Percentiles rank a stretch among this genome's conserved stretches.
Conservation (phyloP, 768 basidiomycete species). For the Hemileccinum rubropunctum region DNA sequence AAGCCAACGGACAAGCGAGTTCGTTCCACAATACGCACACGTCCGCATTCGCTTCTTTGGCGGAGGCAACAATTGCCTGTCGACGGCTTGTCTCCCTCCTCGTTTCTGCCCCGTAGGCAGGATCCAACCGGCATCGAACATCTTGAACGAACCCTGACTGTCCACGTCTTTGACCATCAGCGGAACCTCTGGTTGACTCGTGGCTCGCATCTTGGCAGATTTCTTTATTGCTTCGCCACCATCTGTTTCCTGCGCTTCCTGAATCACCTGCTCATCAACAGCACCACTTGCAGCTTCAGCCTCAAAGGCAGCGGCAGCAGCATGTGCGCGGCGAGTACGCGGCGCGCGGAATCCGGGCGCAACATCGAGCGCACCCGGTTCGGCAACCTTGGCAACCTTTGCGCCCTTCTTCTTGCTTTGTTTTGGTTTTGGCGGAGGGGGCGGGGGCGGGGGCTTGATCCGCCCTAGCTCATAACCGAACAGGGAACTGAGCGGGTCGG, state of each 20-base stretch:
- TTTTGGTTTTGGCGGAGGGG: conserved; percentile 45
- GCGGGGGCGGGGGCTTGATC: conserved; percentile 59
- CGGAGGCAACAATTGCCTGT: conserved; percentile 45
- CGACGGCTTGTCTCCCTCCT: conserved; percentile 49
- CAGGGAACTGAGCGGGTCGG: conserved; percentile 62
- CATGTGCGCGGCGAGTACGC: conserved; percentile 44
- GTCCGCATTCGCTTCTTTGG: conserved; percentile 55
- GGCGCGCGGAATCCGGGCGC: conserved; percentile 49
- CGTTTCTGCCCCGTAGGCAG: conserved; percentile 71
- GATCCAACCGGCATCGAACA: conserved; percentile 90
- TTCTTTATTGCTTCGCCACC: conserved; percentile 26
- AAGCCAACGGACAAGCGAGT: neutral
- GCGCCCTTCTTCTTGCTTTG: conserved; percentile 40
- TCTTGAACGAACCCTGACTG: conserved; percentile 66
- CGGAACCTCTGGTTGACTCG: conserved; percentile 40
- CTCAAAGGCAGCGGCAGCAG: conserved; percentile 45
- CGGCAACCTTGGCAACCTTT: conserved; percentile 18
- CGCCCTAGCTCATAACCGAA: conserved; percentile 66
- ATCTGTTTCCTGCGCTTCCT: conserved; percentile 3
- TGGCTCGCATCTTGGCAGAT: conserved; percentile 20
- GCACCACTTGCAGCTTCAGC: conserved; percentile 31
- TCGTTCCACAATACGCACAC: conserved; percentile 28
- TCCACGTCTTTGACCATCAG: conserved; percentile 71
- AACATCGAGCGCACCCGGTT: conserved; percentile 33
- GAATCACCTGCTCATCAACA: conserved; percentile 8